A percentile compares a stretch with the other conserved stretches of the same genome.
Conservation (phyloP, 1,139 yeast species). For the Suhomyces ambrosiae region DNA sequence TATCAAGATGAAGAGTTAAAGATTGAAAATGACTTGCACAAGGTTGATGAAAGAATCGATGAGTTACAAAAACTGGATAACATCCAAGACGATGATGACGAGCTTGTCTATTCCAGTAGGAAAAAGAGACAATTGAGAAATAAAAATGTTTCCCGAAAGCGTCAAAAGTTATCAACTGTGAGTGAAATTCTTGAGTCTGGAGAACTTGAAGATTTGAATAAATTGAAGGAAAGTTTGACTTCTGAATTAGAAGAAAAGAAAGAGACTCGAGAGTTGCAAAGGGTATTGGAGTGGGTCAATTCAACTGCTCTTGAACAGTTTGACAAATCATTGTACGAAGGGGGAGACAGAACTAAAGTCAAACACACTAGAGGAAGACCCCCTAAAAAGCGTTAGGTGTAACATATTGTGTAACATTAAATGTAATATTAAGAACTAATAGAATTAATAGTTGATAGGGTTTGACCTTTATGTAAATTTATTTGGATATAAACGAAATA, state of each 20-base stretch:
- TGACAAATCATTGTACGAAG: constrained; percentile 60
- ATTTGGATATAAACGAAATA: too few species aligned
- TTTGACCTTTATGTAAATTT: too few species aligned
- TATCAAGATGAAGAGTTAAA: constrained; percentile 45
- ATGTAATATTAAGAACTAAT: background rate
- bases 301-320: constrained; percentile 53
- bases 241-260: constrained; percentile 32
- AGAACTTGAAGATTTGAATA: constrained; percentile 31
- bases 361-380: constrained; percentile 20
- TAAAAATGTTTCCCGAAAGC: constrained; percentile 20
- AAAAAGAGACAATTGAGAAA: constrained; percentile 21
- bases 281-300: constrained; percentile 65
- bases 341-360: constrained; percentile 45
- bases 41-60: constrained; percentile 21
- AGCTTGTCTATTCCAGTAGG: constrained; percentile 16
- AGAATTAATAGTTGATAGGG: too few species aligned
- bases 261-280: constrained; percentile 41
- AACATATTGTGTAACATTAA: constrained; percentile 3
- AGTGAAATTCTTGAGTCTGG: constrained; percentile 36
- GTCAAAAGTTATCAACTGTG: constrained; percentile 26
- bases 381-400: constrained; percentile 5
- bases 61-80: constrained; percentile 25
- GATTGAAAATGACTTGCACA: constrained; percentile 21
- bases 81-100: constrained; percentile 22
- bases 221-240: constrained; percentile 28